Evolutionary conservation across 2,329 filamentous ascomycete species (phyloP), one percentile per base, ranked within the genome.

Genomic region (Didymellaceae sp.): DNA sequence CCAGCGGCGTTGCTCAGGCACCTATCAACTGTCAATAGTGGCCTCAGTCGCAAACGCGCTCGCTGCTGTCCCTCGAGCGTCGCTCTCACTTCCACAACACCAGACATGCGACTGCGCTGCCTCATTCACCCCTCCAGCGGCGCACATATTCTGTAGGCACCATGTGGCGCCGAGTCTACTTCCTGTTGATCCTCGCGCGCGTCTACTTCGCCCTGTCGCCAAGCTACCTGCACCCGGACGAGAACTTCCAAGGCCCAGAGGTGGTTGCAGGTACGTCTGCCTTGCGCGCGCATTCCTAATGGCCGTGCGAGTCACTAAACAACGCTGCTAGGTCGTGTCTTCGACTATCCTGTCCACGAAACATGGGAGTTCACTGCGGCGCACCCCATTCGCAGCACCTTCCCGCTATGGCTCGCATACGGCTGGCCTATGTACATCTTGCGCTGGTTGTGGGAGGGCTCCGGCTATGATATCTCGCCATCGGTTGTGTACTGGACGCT

Each of bases 231-330:
- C 94, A 99, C 74, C 94, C 94, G 5, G 94, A 99, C 78, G 94
- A 99, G 81, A 94, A 97, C 79, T 99, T 99, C 68, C 94, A 99
- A 77, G 94, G 94, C 26, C 94, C 94, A 13, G 94, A 99, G 79
- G 88, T 97, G 59, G 94, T 97, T 68, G 92, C 93, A 68, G 93
- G 93, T 97, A 65, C 42, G 62, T 46, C 20, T 40, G 16, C 33
- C 20, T 10, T 40, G 18, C 24, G 14, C 31, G 20, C 33, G 45
- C 35, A 22, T 46, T 34, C 33, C 32, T 35, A 32, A 11, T 5
- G 2, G 26, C 35, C 31, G 13, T 9, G 35, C 42, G 14, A 45
- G 57, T 11, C 18, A 33, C 18, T 10, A 9, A 41, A 30, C 22
- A 28, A 40, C 30, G 30, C 46, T 44, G 22, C 18, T 68, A 97